These are phyloP conservation scores for Xerocomellus chrysenteron DNA, from an alignment of 768 basidiomycete species.

Conservation along the genomic window DNA sequence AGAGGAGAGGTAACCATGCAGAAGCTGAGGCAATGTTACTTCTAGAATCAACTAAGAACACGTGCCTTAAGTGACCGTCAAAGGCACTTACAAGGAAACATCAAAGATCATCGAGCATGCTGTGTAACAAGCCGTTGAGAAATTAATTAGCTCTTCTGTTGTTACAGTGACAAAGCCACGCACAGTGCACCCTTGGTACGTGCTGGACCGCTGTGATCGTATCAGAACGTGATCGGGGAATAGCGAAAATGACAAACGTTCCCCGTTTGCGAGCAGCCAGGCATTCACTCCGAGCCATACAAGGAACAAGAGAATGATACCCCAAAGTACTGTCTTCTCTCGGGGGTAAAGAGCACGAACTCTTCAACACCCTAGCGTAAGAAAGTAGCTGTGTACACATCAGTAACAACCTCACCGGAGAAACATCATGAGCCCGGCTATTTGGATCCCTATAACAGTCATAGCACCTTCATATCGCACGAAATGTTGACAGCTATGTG, in stretches of 20 bases:
- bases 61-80: background rate
- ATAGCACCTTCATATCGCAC: conserved; percentile 51
- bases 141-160: conserved; percentile 33
- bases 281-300: conserved; percentile 48
- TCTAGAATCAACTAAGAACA: conserved; percentile 9
- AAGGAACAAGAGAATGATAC: conserved; percentile 33
- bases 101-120: conserved; percentile 44
- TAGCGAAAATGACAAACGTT: conserved; percentile 39
- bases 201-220: conserved; percentile 15
- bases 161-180: background rate
- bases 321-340: conserved; percentile 7
- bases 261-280: conserved; percentile 52
- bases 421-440: conserved; percentile 44
- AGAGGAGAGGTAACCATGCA: conserved; percentile 42
- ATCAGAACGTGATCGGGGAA: background rate
- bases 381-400: background rate
- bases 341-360: conserved; percentile 17
- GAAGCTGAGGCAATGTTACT: conserved; percentile 33
- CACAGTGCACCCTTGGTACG: conserved; percentile 4
- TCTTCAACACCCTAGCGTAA: conserved; percentile 7
- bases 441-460: conserved; percentile 41
- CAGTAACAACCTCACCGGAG: conserved; percentile 34
- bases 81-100: conserved; percentile 18
- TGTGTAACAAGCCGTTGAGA: conserved; percentile 12
- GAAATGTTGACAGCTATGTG: conserved; percentile 44